These are phyloP conservation scores for Lecanicillium sp. DNA, from an alignment of 2,329 filamentous ascomycete species.

Conservation along the genomic window DNA sequence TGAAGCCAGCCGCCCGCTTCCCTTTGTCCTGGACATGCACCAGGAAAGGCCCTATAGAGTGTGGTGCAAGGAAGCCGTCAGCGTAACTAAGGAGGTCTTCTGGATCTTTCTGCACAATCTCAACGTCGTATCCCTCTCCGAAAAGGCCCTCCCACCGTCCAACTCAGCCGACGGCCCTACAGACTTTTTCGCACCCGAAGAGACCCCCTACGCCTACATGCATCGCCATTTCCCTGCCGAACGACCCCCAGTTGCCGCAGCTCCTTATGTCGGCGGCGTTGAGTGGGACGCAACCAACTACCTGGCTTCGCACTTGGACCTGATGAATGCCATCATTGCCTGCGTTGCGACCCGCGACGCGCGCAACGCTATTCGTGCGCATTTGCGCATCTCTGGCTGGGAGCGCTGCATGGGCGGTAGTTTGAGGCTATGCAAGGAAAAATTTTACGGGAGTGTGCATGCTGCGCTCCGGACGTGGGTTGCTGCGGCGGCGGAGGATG, in stretches of 20 bases:
- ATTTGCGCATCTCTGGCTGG: slow-evolving; percentile 77
- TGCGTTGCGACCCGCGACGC: slow-evolving; percentile 61
- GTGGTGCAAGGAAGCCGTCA: slow-evolving; percentile 88
- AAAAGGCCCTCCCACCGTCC: slow-evolving; percentile 13
- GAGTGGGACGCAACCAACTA: slow-evolving; percentile 99
- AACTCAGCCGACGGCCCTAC: slow-evolving; percentile 13
- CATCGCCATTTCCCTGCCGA: slow-evolving; percentile 71
- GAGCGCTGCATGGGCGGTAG: slow-evolving; percentile 83
- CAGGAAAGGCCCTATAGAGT: slow-evolving; percentile 80
- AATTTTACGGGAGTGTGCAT: slow-evolving; percentile 91
- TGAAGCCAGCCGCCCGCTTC: slow-evolving; percentile 67
- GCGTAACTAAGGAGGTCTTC: slow-evolving; percentile 95
- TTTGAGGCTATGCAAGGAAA: slow-evolving; percentile 89
- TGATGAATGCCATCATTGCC: slow-evolving; percentile 84
- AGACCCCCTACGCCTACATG: slow-evolving; percentile 52
- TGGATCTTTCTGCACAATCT: slow-evolving; percentile 97
- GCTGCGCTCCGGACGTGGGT: slow-evolving; percentile 87
- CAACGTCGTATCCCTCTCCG: slow-evolving; percentile 69
- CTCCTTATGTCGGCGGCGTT: slow-evolving; percentile 91
- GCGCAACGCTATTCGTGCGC: slow-evolving; percentile 69
- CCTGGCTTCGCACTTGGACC: slow-evolving; percentile 81
- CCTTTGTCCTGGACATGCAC: slow-evolving; percentile 86
- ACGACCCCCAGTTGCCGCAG: slow-evolving; percentile 82
- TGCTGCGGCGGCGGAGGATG: slow-evolving; percentile 75
- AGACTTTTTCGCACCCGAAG: slow-evolving; percentile 23